phyloP scores from a whole-genome alignment of 2,329 filamentous ascomycete genomes.

The Botrytis pseudocinerea region DNA sequence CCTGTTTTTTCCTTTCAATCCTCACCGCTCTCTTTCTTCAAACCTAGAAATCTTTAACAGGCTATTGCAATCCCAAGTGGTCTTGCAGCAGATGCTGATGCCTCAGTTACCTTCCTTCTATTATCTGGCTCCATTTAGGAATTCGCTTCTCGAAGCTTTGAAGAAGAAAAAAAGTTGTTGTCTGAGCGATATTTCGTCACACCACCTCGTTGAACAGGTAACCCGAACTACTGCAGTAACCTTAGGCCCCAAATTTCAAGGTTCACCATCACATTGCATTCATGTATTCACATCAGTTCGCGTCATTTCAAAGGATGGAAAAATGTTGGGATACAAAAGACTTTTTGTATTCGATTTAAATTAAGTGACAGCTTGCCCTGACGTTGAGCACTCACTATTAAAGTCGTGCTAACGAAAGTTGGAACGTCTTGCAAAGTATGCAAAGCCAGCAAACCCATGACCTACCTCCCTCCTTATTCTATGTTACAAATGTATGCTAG shows the following conservation, averaged over 20 bases:
- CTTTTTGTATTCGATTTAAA: slow-evolving; percentile 6
- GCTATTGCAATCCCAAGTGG: not conserved
- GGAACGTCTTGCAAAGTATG: slow-evolving; percentile 16
- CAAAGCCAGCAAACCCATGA: slow-evolving; percentile 18
- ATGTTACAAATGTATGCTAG: slow-evolving; percentile 26
- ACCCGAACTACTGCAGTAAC: not conserved
- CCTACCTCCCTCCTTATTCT: slow-evolving; percentile 23
- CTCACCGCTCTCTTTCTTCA: slow-evolving; percentile 1
- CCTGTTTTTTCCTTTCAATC: not conserved
- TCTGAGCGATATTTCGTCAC: slow-evolving; percentile 1
- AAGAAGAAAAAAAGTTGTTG: not conserved
- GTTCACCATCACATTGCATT: not conserved
- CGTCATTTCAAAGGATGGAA: slow-evolving; percentile 4
- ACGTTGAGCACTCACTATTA: slow-evolving; percentile 2
- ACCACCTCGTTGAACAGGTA: slow-evolving; percentile 7
- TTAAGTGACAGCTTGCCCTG: slow-evolving; percentile 5
- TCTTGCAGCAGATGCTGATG: slow-evolving; percentile 9
- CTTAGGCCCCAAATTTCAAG: not conserved
- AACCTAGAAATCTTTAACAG: not conserved
- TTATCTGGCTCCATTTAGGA: not conserved
- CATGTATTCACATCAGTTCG: not conserved
- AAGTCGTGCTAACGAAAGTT: slow-evolving; percentile 12
- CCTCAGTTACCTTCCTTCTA: not conserved
- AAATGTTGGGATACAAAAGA: not conserved
- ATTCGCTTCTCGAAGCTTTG: not conserved